A percentile compares a stretch with the other conserved stretches of the same genome.
Evolutionary conservation across 257 asterid species (phyloP).

Genomic region (Solanum appendiculatum): DNA sequence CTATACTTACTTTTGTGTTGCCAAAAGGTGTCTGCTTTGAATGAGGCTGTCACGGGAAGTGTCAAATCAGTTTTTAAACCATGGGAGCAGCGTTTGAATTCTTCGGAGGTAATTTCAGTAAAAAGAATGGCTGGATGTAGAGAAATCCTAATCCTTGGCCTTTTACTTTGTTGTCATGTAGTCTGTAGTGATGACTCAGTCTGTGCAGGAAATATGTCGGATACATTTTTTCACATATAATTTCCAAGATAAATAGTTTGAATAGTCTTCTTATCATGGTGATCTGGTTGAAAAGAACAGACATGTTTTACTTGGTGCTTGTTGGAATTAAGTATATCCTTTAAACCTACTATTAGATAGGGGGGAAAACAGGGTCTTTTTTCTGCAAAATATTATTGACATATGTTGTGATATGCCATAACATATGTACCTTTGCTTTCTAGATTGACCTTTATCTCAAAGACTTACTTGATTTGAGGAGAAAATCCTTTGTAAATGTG

Average conservation of each 20-base stretch:
- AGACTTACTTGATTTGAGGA: background rate
- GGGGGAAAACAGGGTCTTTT: background rate
- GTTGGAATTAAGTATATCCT: background rate
- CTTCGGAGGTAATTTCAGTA: constrained; percentile 48
- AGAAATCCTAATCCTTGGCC: background rate
- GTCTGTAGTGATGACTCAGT: background rate
- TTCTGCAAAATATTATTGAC: background rate
- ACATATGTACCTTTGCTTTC: background rate
- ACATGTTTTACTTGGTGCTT: background rate
- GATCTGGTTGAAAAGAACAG: background rate
- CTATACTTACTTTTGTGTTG: background rate
- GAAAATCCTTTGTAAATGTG: background rate
- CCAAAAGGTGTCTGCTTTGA: constrained; percentile 75
- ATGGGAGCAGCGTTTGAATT: constrained; percentile 88
- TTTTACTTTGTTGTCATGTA: background rate
- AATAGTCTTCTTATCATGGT: background rate
- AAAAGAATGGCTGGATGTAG: background rate
- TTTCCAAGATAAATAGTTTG: background rate
- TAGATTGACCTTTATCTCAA: background rate
- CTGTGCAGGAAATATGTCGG: background rate
- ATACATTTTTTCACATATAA: background rate
- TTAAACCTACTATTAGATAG: background rate
- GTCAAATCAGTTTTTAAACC: constrained; percentile 80
- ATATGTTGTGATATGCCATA: background rate
- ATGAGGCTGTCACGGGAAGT: constrained; percentile 87